These are phyloP conservation scores for Colletotrichum simmondsii DNA, from an alignment of 2,329 filamentous ascomycete species.

Conservation along the genomic window DNA sequence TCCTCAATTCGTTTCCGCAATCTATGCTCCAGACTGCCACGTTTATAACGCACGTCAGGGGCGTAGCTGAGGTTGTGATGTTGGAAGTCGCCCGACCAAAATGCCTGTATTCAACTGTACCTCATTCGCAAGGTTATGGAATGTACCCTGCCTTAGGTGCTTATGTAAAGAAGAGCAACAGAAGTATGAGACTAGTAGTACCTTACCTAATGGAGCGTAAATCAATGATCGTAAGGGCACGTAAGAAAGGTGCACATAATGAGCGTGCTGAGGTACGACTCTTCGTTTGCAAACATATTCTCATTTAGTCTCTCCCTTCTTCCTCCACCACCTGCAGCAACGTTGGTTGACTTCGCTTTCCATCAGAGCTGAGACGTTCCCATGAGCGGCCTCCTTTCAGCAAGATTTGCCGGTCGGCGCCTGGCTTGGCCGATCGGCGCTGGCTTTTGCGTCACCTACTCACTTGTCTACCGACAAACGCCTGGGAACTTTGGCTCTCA, in stretches of 20 bases:
- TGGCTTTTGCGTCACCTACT: slow-evolving; percentile 20
- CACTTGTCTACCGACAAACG: slow-evolving; percentile 4
- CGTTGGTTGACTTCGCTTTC: neutral
- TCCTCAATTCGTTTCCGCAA: too few relatives aligned
- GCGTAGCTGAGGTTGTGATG: too few relatives aligned
- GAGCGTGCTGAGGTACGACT: neutral
- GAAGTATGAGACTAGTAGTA: too few relatives aligned
- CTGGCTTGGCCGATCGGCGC: slow-evolving; percentile 21
- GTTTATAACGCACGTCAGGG: too few relatives aligned
- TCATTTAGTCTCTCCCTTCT: neutral
- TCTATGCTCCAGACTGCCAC: too few relatives aligned
- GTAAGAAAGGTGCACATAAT: neutral
- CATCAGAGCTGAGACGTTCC: neutral
- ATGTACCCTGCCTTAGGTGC: too few relatives aligned
- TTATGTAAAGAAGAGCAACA: too few relatives aligned
- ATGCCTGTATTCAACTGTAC: too few relatives aligned
- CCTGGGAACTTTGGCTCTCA: neutral
- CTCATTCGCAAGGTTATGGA: too few relatives aligned
- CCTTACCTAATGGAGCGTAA: neutral
- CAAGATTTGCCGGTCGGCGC: neutral
- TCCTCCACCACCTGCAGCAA: neutral
- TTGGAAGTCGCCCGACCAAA: too few relatives aligned
- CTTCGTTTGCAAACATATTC: neutral
- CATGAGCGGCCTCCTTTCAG: slow-evolving; percentile 17
- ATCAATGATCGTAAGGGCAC: neutral